Evolutionary conservation across 441 rosid species (phyloP).

Genomic region (Erodium texanum): DNA sequence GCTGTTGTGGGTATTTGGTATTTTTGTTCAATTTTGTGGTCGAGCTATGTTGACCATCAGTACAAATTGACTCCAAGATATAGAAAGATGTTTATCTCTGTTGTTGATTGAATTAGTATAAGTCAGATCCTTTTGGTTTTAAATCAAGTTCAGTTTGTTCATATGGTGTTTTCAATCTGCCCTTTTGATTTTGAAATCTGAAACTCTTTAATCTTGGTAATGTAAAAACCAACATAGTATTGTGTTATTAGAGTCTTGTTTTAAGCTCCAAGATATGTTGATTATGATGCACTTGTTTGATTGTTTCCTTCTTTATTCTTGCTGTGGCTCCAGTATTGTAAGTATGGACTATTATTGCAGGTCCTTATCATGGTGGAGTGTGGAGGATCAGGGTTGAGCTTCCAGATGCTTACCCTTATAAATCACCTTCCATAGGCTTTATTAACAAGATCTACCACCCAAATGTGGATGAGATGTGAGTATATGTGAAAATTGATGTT

Average conservation of each 20-base stretch:
- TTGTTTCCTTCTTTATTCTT: not conserved
- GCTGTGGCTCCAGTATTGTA: not conserved
- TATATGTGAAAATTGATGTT: conserved; percentile 11
- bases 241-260: not conserved
- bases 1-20: not conserved
- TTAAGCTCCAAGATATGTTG: not conserved
- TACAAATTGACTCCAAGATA: conserved; percentile 4
- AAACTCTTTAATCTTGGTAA: not conserved
- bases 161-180: not conserved
- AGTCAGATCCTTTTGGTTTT: not conserved
- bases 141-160: not conserved
- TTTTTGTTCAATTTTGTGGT: not conserved
- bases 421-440: conserved; percentile 69
- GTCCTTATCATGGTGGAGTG: conserved; percentile 58
- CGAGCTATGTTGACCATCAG: conserved; percentile 12
- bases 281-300: not conserved
- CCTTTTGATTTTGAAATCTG: not conserved
- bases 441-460: conserved; percentile 67
- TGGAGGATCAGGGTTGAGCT: conserved; percentile 71
- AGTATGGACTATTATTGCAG: conserved; percentile 27
- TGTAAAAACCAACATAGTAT: not conserved
- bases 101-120: not conserved
- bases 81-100: not conserved
- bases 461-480: conserved; percentile 67
- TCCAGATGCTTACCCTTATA: conserved; percentile 73